Percentiles rank a stretch among this genome's conserved stretches.
These are phyloP conservation scores for Ascosphaera acerosa DNA, from an alignment of 2,329 filamentous ascomycete species.

Conservation along the genomic window DNA sequence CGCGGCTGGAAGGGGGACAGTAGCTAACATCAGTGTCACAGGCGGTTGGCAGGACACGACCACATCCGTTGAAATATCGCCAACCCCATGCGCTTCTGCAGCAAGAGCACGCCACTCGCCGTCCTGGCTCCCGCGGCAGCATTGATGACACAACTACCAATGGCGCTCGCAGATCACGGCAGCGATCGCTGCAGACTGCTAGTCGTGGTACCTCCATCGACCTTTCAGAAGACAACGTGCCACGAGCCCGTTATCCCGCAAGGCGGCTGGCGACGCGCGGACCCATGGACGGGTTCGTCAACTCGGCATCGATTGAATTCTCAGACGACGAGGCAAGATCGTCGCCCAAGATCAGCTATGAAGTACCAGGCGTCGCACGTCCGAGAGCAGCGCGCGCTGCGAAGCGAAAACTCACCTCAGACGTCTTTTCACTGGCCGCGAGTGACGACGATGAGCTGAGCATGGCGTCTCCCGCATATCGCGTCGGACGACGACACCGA, in stretches of 20 bases:
- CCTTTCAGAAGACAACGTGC: not conserved
- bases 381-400: not conserved
- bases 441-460: not conserved
- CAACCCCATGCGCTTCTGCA: too few species aligned
- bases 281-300: constrained; percentile 4
- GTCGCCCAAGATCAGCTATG: not conserved
- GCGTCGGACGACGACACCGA: too few species aligned
- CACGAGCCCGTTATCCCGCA: not conserved
- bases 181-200: too few species aligned
- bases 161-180: too few species aligned
- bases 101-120: too few species aligned
- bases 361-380: not conserved
- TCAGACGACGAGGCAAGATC: constrained; percentile 5
- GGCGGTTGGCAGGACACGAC: not conserved
- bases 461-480: not conserved
- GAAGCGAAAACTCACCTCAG: not conserved
- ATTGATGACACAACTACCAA: too few species aligned
- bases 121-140: too few species aligned
- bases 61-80: not conserved
- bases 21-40: not conserved
- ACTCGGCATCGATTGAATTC: constrained; percentile 4
- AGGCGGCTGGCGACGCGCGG: not conserved
- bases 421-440: not conserved
- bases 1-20: not conserved
- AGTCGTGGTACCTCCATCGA: too few species aligned